Base-by-base conservation (phyloP, 2,329 filamentous ascomycete species). In the Cryphonectria naterciae region DNA sequence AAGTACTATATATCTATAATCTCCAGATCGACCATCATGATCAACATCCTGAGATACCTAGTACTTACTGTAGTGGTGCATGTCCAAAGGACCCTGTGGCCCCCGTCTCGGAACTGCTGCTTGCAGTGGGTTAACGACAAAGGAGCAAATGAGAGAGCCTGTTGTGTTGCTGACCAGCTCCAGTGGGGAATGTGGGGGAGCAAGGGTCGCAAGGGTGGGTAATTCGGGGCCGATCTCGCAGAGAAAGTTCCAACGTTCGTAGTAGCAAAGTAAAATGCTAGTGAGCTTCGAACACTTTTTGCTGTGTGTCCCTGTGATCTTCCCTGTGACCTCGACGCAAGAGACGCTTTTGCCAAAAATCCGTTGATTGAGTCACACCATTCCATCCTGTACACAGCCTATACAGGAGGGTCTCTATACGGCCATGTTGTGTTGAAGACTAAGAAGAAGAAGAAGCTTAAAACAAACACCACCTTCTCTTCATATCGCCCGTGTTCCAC, bases 281-380 rank as follows among this genome's bases (percentile, higher is more conserved):
- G 17, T 43, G 25, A 61, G 43, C 58, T 65, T 65, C 43, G 63
- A 46, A 22, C 43, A 25, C 11, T 35, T 49, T 25, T 70, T 63
- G 66, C 46, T 32, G 37, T 67, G 54, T 77, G 75, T 78, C 74
- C 75, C 74, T 78, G 75, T 76, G 75, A 76, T 72, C 74, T 72
- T 77, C 76, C 76, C 76, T 78, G 75, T 78, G 77, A 78, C 75
- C 69, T 76, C 68, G 66, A 74, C 68, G 71, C 65, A 70, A 56
- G 49, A 52, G 66, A 58, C 37, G 60, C 32, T 13, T 35, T 49
- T 37, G 68, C 60, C 68, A 68, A 67, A 67, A 52, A 28, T 49
- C 46, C n/a, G 22, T 22, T 74, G 74, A 76, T 64, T 32, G 60
- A 56, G 69, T 49, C 56, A 60, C n/a, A 46, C 69, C 61, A n/a